Evolutionary conservation across 139 green algal species (phyloP).

Genomic region (Astrephomene gubernaculifera): DNA sequence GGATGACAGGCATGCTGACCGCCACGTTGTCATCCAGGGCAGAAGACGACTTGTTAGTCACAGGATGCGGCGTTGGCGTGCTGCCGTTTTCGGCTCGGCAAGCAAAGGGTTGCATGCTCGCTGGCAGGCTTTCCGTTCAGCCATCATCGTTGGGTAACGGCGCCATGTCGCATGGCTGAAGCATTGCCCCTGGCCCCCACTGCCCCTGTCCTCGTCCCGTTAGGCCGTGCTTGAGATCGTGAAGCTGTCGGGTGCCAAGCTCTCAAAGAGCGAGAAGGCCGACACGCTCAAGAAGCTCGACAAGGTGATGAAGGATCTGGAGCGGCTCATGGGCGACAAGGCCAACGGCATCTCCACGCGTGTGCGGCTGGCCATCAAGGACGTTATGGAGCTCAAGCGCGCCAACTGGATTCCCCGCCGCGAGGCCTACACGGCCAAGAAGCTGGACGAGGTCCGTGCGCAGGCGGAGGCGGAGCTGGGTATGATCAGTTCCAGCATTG

Average conservation of each 20-base stretch:
- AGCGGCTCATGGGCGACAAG: constrained; percentile 27
- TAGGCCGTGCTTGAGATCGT: constrained; percentile 94
- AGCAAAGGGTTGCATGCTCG: too few species aligned
- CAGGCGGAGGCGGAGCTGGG: constrained; percentile 91
- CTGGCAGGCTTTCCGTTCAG: too few species aligned
- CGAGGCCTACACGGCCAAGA: constrained; percentile 88
- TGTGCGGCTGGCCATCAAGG: constrained; percentile 39
- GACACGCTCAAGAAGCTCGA: constrained; percentile 69
- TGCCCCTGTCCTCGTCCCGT: too few species aligned
- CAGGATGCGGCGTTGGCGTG: too few species aligned
- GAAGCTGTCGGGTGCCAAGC: constrained; percentile 68
- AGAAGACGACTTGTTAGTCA: too few species aligned
- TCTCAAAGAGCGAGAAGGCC: constrained; percentile 51
- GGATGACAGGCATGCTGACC: too few species aligned
- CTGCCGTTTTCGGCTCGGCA: too few species aligned
- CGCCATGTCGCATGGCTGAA: too few species aligned
- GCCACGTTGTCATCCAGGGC: too few species aligned
- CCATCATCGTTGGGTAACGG: too few species aligned
- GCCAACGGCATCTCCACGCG: constrained; percentile 21
- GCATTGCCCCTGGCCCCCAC: too few species aligned
- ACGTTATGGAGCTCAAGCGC: constrained; percentile 69
- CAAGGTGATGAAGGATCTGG: constrained; percentile 44
- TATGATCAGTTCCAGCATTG: constrained; percentile 73
- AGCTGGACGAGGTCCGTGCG: constrained; percentile 88
- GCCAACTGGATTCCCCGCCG: constrained; percentile 72